A percentile compares a stretch with the other conserved stretches of the same genome.
Conservation (phyloP, 371 early-diverging fungal species). For the Polyrhizophydium stewartii region DNA sequence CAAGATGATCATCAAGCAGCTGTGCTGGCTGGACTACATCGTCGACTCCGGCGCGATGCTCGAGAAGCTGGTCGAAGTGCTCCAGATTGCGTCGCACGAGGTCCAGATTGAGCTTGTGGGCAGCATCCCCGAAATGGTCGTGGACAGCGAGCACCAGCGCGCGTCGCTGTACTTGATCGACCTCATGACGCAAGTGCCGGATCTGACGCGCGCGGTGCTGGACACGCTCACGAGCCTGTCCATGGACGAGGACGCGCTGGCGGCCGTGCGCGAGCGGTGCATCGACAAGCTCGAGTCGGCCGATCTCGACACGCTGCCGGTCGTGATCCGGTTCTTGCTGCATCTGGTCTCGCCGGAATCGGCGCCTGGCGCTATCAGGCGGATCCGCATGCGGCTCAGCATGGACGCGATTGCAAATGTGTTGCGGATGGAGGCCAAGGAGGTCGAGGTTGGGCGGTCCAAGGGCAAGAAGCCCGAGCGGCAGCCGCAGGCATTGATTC, state of each 20-base stretch:
- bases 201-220: neutral
- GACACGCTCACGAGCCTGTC: conserved; percentile 4
- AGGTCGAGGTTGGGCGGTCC: neutral
- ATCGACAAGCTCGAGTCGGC: conserved; percentile 1
- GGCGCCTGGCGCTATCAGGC: neutral
- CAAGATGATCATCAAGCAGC: conserved; percentile 66
- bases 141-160: conserved; percentile 64
- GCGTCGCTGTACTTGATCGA: conserved; percentile 1
- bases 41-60: conserved; percentile 58
- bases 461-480: conserved; percentile 5
- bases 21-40: conserved; percentile 76
- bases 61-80: conserved; percentile 65
- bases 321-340: conserved; percentile 1
- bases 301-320: neutral
- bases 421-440: neutral
- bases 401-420: neutral
- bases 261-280: conserved; percentile 1
- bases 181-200: neutral
- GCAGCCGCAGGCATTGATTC: neutral
- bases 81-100: conserved; percentile 56
- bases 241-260: neutral
- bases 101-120: conserved; percentile 74
- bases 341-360: neutral
- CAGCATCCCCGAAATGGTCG: conserved; percentile 70
- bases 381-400: neutral